Base-by-base conservation (phyloP, 2,329 filamentous ascomycete species). In the Colletotrichum coccodes region DNA sequence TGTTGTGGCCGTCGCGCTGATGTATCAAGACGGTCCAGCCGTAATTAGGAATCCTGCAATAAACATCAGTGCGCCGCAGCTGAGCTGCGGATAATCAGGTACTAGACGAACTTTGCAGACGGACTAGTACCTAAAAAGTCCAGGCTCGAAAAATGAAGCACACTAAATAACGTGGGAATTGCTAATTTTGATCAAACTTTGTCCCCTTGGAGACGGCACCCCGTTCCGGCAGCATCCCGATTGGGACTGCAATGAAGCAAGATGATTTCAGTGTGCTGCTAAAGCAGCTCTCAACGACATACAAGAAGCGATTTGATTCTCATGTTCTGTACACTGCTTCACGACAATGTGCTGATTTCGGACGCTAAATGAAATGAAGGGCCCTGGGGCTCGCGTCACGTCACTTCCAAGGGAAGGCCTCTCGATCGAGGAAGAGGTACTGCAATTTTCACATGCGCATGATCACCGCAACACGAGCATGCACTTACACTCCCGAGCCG, bases 401-500 rank as follows among this genome's bases (percentile, higher is more conserved):
- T 16, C 14, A 28, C 12, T 28, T 11, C 6, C 3, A 40, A 6
- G 14, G 16, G 21, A n/a, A 28, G 30, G n/a, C 30, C n/a, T 11
- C 4, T 16, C 12, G 11, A 32, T 21, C 18, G 18, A 6, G 6
- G 7, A 14, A 6, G 14, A 7, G 30, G 7, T 9, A 16, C n/a
- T 6, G 9, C 11, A 14, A 28, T 12, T 3, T 3, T 21, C 7
- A 34, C 11, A 8, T 5, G 30, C 12, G 23, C 23, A 12, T 36
- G 49, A 36, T 16, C n/a, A 12, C 49, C n/a, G 11, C n/a, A n/a
- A 26, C 34, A 46, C 49, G 34, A 36, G 21, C 26, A 21, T 46
- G 61, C 49, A 47, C 61, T 32, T 34, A 38, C 49, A 23, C 42
- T 5, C 56, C 44, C 49, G 42, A 21, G 61, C 56, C 21, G n/a